Evolutionary conservation across 2,329 filamentous ascomycete genomes (phyloP).

Genomic region (Fusarium solani-melongenae): DNA sequence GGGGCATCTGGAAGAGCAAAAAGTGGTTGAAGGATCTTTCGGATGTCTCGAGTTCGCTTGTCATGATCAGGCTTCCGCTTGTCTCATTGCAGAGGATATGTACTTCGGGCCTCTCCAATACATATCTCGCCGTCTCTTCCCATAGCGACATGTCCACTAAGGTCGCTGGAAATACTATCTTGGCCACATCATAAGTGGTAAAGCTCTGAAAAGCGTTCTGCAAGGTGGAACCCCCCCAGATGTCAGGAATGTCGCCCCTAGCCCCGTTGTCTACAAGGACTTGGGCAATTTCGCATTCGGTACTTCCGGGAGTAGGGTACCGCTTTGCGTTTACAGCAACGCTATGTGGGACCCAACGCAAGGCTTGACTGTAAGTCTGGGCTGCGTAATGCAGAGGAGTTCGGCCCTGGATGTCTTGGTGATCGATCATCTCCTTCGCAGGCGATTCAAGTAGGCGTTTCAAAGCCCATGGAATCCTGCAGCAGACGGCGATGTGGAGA

Average conservation of each 20-base stretch:
- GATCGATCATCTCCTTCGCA: not conserved
- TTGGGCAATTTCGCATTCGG: not conserved
- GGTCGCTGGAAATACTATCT: not conserved
- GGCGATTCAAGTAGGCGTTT: not conserved
- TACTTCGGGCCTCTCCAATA: not conserved
- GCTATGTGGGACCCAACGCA: too few species aligned
- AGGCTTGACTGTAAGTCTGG: too few species aligned
- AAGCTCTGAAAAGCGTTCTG: not conserved
- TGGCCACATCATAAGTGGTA: not conserved
- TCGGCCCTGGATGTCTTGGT: not conserved
- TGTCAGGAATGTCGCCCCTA: not conserved
- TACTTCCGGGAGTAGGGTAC: too few species aligned
- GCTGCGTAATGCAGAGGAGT: not conserved
- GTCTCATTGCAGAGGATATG: not conserved
- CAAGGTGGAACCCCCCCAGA: not conserved
- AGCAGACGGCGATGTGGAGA: not conserved
- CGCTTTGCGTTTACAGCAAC: too few species aligned
- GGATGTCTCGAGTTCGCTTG: not conserved
- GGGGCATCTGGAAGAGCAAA: not conserved
- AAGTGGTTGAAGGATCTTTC: not conserved
- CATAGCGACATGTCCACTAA: not conserved
- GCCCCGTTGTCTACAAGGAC: not conserved
- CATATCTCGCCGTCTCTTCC: not conserved
- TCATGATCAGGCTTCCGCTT: not conserved
- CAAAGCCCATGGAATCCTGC: not conserved